Evolutionary conservation across 495 filamentous ascomycete species (phyloP), one percentile per base, ranked within the genome.

Genomic region (Penicillium pancosmium): DNA sequence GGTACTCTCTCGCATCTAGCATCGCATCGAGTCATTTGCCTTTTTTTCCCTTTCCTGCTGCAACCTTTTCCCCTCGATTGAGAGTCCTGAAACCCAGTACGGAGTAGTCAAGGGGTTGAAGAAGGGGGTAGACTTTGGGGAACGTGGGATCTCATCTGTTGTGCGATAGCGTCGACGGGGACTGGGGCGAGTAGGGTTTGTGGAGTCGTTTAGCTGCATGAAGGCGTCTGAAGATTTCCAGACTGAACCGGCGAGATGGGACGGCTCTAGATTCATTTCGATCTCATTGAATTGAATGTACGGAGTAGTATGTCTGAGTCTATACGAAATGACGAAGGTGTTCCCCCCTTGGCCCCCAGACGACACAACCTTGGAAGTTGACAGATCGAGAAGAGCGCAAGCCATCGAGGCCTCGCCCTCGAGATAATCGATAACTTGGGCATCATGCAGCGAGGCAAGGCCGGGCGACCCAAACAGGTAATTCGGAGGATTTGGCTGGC

Each of bases 401-500:
- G 41, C 41, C n/a, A 44, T 19, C 41, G 6, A 44, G 41, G 15
- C 16, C 36, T 12, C 11, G 36, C 36, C 36, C 36, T 40, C 10
- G 12, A 40, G 41, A 44, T 2, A 0, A 8, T 44, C 0, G 41
- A 44, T 44, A 16, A 25, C 19, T 48, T 48, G 46, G 10, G 46
- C 21, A 44, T 44, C 41, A 18, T 44, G 41, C 41, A 44, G 46
- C 46, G 21, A 48, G 46, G 46, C 46, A 48, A 48, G n/a, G 46
- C 21, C 19, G 46, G 46, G 18, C 10, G 18, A 15, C 46, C 11
- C 15, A 48, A 48, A 48, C 6, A 27, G 46, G 46, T 0, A 48
- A 55, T 16, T 62, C 63, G 63, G 63, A 62, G 53, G 59, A 59
- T 65, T 65, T 44, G 56, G 33, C 34, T 44, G 33, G 47, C 43